Percentiles rank a stretch among this genome's conserved stretches.
phyloP scores from a whole-genome alignment of 176 grass and related monocot species.

The Cenchrus americanus region DNA sequence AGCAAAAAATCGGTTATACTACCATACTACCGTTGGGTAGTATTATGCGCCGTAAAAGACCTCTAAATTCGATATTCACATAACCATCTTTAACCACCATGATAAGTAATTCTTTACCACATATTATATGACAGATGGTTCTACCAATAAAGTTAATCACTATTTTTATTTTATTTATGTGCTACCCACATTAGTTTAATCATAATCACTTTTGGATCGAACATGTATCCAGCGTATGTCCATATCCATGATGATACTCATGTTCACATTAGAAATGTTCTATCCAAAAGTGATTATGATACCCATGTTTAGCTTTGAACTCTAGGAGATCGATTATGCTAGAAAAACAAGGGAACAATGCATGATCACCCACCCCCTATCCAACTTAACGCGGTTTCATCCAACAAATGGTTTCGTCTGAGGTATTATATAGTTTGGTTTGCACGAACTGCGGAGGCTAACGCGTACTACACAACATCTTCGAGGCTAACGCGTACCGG shows the following conservation, averaged over 20 bases:
- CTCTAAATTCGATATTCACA: neutral
- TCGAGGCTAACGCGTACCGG: too few species aligned
- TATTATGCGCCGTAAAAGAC: too few species aligned
- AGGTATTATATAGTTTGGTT: neutral
- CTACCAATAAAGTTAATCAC: neutral
- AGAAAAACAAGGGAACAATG: neutral
- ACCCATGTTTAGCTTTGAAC: neutral
- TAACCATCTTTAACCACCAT: neutral
- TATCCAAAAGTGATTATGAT: too few species aligned
- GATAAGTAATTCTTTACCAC: neutral
- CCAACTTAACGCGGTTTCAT: neutral
- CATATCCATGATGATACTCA: neutral
- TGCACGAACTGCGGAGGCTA: neutral
- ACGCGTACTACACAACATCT: too few species aligned
- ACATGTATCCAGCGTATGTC: neutral
- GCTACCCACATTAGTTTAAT: neutral
- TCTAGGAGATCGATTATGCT: neutral
- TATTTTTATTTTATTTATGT: neutral
- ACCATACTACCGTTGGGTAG: too few species aligned
- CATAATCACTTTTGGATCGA: neutral
- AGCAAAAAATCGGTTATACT: too few species aligned
- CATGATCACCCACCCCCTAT: neutral
- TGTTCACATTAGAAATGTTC: neutral
- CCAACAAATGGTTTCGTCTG: neutral
- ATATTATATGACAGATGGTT: neutral